phyloP scores from a whole-genome alignment of 352 stramenopile species.

The Phytophthora litchii region DNA sequence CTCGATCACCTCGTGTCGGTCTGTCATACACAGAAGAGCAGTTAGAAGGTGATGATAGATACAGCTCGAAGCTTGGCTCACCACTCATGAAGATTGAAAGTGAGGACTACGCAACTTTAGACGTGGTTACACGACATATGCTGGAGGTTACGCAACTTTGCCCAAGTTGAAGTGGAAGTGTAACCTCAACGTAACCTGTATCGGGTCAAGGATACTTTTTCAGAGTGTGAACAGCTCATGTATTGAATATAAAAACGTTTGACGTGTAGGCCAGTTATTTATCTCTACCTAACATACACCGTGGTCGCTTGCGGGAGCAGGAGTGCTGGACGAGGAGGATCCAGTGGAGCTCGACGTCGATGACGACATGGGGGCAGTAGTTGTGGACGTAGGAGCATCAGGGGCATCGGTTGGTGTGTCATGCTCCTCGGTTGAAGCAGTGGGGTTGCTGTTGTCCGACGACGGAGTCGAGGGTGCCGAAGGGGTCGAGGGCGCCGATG shows the following conservation, averaged over 20 bases:
- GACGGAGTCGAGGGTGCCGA: constrained; percentile 6
- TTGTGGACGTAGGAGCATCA: constrained; percentile 8
- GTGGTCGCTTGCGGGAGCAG: constrained; percentile 3
- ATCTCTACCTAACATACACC: constrained; percentile 24
- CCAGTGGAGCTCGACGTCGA: constrained; percentile 1
- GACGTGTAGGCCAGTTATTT: too few relatives aligned
- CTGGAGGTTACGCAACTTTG: too few relatives aligned
- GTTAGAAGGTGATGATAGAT: constrained; percentile 4
- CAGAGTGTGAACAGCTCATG: too few relatives aligned
- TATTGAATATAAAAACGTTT: too few relatives aligned
- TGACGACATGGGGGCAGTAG: constrained; percentile 5
- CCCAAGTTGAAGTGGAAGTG: too few relatives aligned
- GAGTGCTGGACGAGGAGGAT: constrained; percentile 4
- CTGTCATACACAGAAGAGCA: constrained; percentile 10
- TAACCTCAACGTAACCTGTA: too few relatives aligned
- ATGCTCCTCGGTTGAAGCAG: constrained; percentile 9
- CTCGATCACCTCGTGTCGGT: constrained; percentile 34
- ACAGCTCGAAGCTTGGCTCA: constrained; percentile 2
- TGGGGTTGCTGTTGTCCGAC: constrained; percentile 1
- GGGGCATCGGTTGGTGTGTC: constrained; percentile 1
- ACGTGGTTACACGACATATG: too few relatives aligned
- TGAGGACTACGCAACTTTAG: neutral
- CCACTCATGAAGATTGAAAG: constrained; percentile 23
- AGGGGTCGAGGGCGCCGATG: constrained; percentile 8
- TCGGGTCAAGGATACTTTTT: too few relatives aligned